Conservation (phyloP, 2,329 filamentous ascomycete species). For the Botrytis byssoidea region DNA sequence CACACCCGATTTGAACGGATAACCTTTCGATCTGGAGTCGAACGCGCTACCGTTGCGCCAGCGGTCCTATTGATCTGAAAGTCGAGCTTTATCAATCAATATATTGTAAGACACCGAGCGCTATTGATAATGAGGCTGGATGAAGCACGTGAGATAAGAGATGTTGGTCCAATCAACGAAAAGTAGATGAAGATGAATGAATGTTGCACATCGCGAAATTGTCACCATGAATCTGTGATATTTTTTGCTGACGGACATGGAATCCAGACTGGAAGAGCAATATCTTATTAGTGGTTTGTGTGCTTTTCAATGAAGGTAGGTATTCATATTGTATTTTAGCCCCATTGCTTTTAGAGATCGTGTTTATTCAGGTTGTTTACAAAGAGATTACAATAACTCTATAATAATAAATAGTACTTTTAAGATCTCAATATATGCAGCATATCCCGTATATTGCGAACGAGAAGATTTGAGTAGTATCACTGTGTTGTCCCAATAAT, state of each 20-base stretch:
- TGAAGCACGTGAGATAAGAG: background rate
- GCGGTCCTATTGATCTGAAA: conserved; percentile 18
- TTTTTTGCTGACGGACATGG: background rate
- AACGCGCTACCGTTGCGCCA: conserved; percentile 33
- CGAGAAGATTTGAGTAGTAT: background rate
- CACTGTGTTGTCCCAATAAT: background rate
- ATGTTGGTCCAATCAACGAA: background rate
- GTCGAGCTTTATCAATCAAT: rapidly evolving
- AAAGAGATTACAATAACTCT: background rate
- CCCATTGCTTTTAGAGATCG: background rate
- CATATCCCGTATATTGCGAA: background rate
- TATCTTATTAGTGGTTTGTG: background rate
- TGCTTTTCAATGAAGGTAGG: background rate
- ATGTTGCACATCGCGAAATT: background rate
- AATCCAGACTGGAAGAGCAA: background rate
- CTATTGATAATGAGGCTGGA: too few species aligned
- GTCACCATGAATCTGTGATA: background rate
- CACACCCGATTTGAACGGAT: conserved; percentile 38
- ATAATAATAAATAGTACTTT: background rate
- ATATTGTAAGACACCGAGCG: rapidly evolving
- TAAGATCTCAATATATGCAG: background rate
- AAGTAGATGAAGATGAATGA: background rate
- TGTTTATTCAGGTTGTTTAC: background rate
- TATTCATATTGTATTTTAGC: background rate
- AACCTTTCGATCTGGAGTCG: conserved; percentile 39